These are phyloP conservation scores for Teratosphaeria gauchensis DNA, from an alignment of 2,329 filamentous ascomycete genomes.

Conservation along the genomic window DNA sequence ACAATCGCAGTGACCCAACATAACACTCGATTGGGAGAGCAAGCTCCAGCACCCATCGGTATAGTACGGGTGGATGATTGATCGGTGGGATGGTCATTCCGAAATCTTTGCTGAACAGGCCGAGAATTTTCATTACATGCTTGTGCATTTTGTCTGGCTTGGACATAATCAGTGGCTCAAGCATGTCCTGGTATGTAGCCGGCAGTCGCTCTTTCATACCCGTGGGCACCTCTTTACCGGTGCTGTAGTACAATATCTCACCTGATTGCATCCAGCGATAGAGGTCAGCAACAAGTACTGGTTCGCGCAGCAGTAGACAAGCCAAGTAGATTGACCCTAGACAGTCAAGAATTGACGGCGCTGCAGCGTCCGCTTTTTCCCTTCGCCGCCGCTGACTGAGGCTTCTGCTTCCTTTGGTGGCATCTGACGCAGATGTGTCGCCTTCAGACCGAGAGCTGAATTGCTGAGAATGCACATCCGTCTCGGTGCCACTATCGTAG, in stretches of 20 bases:
- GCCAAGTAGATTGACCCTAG: constrained; percentile 73
- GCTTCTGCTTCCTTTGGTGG: not conserved
- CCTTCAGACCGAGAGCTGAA: constrained; percentile 51
- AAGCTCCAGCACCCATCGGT: constrained; percentile 60
- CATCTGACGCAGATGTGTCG: constrained; percentile 28
- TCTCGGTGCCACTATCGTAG: constrained; percentile 25
- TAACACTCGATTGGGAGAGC: constrained; percentile 65
- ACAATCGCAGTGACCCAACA: constrained; percentile 48
- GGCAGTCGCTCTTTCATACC: constrained; percentile 59
- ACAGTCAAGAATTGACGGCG: constrained; percentile 30
- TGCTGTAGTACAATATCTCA: constrained; percentile 62
- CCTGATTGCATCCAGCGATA: constrained; percentile 55
- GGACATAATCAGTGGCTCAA: constrained; percentile 45
- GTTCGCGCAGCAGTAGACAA: constrained; percentile 62
- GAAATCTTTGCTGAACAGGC: constrained; percentile 58
- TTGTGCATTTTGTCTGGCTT: constrained; percentile 52
- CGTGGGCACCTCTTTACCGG: constrained; percentile 48
- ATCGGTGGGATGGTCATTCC: constrained; percentile 62
- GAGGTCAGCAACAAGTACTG: constrained; percentile 66
- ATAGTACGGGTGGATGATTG: constrained; percentile 59
- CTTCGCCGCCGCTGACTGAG: not conserved
- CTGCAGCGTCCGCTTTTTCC: not conserved
- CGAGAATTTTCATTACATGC: constrained; percentile 50
- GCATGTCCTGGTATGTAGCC: constrained; percentile 46
- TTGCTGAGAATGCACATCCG: constrained; percentile 34